phyloP scores from a whole-genome alignment of 2,329 filamentous ascomycete genomes.

The Blumeria graminis region DNA sequence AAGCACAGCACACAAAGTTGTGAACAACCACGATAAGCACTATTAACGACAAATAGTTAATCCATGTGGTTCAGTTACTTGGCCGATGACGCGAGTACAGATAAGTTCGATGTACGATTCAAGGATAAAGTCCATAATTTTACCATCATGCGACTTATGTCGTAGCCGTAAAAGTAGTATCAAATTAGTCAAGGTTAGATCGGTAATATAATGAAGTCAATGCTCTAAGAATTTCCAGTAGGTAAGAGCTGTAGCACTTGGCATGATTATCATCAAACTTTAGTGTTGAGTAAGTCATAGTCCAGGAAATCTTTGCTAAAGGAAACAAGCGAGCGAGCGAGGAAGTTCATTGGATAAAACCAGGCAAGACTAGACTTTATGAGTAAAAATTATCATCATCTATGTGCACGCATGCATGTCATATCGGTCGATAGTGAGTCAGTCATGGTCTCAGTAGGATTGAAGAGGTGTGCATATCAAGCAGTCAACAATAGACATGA shows the following conservation, averaged over 20 bases:
- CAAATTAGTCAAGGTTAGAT: not conserved
- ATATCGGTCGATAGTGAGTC: slow-evolving; percentile 11
- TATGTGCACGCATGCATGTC: slow-evolving; percentile 13
- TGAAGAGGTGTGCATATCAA: slow-evolving; percentile 13
- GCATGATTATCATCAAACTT: too few relatives aligned
- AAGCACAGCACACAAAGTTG: too few relatives aligned
- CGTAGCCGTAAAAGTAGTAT: not conserved
- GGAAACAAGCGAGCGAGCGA: too few relatives aligned
- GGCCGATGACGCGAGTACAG: too few relatives aligned
- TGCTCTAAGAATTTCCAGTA: not conserved
- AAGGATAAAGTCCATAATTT: too few relatives aligned
- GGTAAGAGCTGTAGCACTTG: not conserved
- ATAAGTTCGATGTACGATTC: too few relatives aligned
- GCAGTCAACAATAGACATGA: slow-evolving; percentile 10
- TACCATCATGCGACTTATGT: too few relatives aligned
- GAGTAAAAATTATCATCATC: slow-evolving; percentile 8
- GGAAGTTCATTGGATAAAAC: not conserved
- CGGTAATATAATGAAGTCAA: not conserved
- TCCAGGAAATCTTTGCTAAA: too few relatives aligned
- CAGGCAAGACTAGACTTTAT: not conserved
- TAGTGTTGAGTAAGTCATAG: too few relatives aligned
- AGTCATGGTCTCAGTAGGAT: slow-evolving; percentile 15
- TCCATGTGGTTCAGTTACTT: too few relatives aligned
- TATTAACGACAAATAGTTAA: too few relatives aligned
- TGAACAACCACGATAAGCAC: too few relatives aligned